Evolutionary conservation across 352 stramenopile species (phyloP), one percentile per base, ranked within the genome.

Genomic region (Pythium rhizo-oryzae): DNA sequence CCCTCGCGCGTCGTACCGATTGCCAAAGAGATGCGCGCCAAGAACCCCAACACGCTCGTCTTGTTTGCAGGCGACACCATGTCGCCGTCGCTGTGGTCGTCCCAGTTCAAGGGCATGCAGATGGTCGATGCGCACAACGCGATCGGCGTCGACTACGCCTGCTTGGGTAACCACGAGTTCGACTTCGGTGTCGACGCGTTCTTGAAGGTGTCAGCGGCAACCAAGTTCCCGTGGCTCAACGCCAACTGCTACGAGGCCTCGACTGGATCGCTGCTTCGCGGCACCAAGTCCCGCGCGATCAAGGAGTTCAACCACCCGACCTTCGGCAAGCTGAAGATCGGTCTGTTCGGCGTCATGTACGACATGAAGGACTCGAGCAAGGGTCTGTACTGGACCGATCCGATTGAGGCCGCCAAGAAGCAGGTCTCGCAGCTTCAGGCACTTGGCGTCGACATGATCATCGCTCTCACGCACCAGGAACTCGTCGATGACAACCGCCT

Each of bases 31-130:
- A 89, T 94, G 79, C 76, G 77, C 16, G 60, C 57, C 12, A 73
- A 74, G 39, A 89, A 89, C 71, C 72, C 78, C 23, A 91, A 91
- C 62, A 87, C 67, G 47, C 75, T 94, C 50, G 85, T 94, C 71
- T 71, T 94, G 18, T 93, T 94, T 54, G 82, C 85, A 0, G 84
- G 85, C 0, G 85, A 94, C 63, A 94, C 85, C 12, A 89, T 94
- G 65, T 89, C 82, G n/a, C 85, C 85, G 25, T 92, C 85, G 67
- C 82, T 94, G 28, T 94, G 85, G 85, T 92, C 85, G n/a, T 81
- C 79, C 13, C 82, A 91, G 63, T 90, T 93, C 75, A 81, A 87
- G 41, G 85, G 85, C 35, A 80, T 90, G 72, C 85, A 93, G 67
- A 93, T 93, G 85, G 70, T 88, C 11, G 79, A 88, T 33, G 83